Evolutionary conservation across 2,329 filamentous ascomycete genomes (phyloP).

Genomic region (Exophiala alcalophila): DNA sequence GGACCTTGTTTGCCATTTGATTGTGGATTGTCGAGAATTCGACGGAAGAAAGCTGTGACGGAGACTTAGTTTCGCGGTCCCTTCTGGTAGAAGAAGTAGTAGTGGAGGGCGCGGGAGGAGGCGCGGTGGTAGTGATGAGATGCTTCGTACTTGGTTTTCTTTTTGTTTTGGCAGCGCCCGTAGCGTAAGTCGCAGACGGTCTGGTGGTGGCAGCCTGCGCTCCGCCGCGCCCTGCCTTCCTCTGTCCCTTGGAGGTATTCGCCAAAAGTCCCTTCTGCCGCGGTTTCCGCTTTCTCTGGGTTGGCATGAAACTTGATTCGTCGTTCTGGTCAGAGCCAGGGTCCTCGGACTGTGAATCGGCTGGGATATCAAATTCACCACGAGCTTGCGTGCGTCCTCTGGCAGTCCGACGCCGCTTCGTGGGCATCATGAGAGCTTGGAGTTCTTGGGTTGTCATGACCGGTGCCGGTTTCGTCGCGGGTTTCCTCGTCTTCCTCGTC

Average conservation of each 20-base stretch:
- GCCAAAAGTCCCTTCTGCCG: conserved; percentile 13
- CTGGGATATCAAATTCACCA: conserved; percentile 25
- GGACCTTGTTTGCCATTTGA: background rate
- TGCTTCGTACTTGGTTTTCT: conserved; percentile 26
- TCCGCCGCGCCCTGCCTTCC: conserved; percentile 4
- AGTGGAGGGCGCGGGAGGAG: conserved; percentile 24
- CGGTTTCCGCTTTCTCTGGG: conserved; percentile 14
- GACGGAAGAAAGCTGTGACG: conserved; percentile 25
- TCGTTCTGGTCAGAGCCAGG: conserved; percentile 12
- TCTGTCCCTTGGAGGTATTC: conserved; percentile 7
- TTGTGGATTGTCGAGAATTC: conserved; percentile 7
- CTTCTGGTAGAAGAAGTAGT: conserved; percentile 18
- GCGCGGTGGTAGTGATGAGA: conserved; percentile 24
- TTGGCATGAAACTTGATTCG: conserved; percentile 27
- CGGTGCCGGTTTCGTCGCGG: conserved; percentile 9
- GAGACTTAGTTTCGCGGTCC: conserved; percentile 30
- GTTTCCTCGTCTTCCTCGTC: conserved; percentile 7
- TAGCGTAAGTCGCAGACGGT: conserved; percentile 1
- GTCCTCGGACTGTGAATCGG: conserved; percentile 18
- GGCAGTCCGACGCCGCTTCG: conserved; percentile 11
- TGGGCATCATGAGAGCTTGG: conserved; percentile 24
- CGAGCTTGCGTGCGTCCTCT: conserved; percentile 8
- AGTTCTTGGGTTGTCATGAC: conserved; percentile 23
- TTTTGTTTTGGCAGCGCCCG: conserved; percentile 13
- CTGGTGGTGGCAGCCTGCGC: conserved; percentile 6